Percentiles rank a stretch among this genome's conserved stretches.
Evolutionary conservation across 164 flowering plant genomes (phyloP).

Genomic region (Piper betle): DNA sequence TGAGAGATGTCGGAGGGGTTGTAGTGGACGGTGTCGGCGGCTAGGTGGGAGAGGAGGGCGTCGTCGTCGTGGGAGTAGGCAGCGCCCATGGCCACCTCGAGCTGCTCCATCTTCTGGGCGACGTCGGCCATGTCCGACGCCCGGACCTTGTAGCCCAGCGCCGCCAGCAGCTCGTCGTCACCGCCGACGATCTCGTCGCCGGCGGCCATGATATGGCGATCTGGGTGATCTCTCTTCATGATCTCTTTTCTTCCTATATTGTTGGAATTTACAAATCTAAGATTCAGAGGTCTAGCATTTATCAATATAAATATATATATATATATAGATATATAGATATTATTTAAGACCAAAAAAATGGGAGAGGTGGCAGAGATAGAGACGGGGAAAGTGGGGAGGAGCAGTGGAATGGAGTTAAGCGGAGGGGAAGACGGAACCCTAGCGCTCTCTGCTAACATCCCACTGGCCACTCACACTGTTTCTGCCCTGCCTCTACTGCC

Average conservation of each 20-base stretch:
- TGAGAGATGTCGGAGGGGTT: slow-evolving; percentile 67
- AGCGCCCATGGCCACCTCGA: slow-evolving; percentile 51
- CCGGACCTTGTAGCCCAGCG: slow-evolving; percentile 67
- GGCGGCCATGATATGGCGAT: slow-evolving; percentile 2
- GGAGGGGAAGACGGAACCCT: no score
- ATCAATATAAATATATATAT: no score
- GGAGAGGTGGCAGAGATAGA: no score
- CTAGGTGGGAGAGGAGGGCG: slow-evolving; percentile 32
- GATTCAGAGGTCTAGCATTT: no score
- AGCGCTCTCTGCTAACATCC: no score
- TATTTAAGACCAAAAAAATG: no score
- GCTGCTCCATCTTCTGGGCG: slow-evolving; percentile 68
- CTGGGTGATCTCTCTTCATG: slow-evolving; percentile 23
- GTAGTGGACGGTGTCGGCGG: slow-evolving; percentile 60
- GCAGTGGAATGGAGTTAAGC: no score
- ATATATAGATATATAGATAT: no score
- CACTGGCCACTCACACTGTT: no score
- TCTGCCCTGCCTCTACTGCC: no score
- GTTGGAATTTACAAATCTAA: neutral
- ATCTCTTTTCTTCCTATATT: neutral
- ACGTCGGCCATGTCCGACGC: slow-evolving; percentile 79
- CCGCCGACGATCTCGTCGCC: slow-evolving; percentile 28
- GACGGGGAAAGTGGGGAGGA: no score
- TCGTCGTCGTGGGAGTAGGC: slow-evolving; percentile 45
- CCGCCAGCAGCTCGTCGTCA: slow-evolving; percentile 66